Evolutionary conservation across 768 basidiomycete genomes (phyloP).

Genomic region (Russula compacta): DNA sequence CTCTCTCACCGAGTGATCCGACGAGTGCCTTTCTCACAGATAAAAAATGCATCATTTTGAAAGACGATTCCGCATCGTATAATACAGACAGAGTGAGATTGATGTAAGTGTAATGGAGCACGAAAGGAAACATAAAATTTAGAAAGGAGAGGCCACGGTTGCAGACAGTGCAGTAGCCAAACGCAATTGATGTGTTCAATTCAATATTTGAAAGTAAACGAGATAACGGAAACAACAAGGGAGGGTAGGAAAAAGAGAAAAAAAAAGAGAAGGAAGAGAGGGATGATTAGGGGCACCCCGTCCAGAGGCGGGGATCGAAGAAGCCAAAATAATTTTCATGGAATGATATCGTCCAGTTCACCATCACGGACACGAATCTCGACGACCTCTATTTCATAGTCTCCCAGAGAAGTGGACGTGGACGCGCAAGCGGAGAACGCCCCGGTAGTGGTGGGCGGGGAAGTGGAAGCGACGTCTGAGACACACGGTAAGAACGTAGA

Average conservation of each 20-base stretch:
- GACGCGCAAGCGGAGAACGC: slow-evolving; percentile 62
- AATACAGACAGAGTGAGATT: slow-evolving; percentile 10
- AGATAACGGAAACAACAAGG: neutral
- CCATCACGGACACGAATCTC: slow-evolving; percentile 78
- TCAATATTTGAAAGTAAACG: neutral
- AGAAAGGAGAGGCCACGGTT: neutral
- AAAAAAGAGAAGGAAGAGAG: too few relatives aligned
- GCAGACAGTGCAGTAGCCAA: neutral
- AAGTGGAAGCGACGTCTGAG: slow-evolving; percentile 73
- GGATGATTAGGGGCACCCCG: neutral
- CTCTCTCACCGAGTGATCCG: neutral
- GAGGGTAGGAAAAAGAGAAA: neutral
- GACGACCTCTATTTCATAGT: slow-evolving; percentile 81
- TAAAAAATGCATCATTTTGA: slow-evolving; percentile 3
- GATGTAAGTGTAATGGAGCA: slow-evolving; percentile 11
- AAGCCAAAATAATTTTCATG: slow-evolving; percentile 26
- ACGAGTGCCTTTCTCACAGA: neutral
- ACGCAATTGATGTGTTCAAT: neutral
- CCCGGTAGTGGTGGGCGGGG: slow-evolving; percentile 60
- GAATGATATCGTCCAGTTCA: slow-evolving; percentile 71
- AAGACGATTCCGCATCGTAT: slow-evolving; percentile 4
- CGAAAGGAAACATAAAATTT: neutral
- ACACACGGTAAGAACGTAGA: neutral
- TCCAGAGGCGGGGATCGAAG: neutral
- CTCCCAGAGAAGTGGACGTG: slow-evolving; percentile 44